Evolutionary conservation across 2,329 filamentous ascomycete species (phyloP).

Genomic region (Didymella keratinophila): DNA sequence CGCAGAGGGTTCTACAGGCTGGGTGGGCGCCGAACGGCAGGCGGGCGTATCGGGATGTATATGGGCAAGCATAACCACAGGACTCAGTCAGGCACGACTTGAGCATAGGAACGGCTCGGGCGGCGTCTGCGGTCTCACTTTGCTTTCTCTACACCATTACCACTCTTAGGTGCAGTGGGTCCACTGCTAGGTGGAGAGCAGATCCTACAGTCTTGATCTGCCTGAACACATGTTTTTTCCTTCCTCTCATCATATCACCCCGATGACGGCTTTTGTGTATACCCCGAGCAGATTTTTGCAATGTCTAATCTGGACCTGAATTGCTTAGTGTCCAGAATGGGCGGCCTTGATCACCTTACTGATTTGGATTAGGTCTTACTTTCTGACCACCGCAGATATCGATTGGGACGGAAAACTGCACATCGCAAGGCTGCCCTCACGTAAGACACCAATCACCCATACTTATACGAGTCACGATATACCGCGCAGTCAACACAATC

Average conservation of each 20-base stretch:
- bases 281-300: background rate
- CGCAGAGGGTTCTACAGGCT: conserved; percentile 10
- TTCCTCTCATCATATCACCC: background rate
- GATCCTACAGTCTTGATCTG: background rate
- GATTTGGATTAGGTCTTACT: background rate
- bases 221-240: background rate
- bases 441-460: background rate
- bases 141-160: background rate
- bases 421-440: background rate
- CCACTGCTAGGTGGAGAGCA: background rate
- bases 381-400: background rate
- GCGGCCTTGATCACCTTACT: background rate
- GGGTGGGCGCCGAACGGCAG: conserved; percentile 4
- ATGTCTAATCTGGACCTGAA: background rate
- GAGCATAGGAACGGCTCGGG: conserved; percentile 10
- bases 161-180: background rate
- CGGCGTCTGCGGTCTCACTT: conserved; percentile 4
- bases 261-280: background rate
- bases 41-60: conserved; percentile 15
- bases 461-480: background rate
- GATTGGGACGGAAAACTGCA: background rate
- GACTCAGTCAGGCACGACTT: conserved; percentile 1
- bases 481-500: background rate
- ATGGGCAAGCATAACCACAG: conserved; percentile 9
- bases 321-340: background rate